Conservation (phyloP, 2,329 filamentous ascomycete species). For the Teratosphaeria viscida region DNA sequence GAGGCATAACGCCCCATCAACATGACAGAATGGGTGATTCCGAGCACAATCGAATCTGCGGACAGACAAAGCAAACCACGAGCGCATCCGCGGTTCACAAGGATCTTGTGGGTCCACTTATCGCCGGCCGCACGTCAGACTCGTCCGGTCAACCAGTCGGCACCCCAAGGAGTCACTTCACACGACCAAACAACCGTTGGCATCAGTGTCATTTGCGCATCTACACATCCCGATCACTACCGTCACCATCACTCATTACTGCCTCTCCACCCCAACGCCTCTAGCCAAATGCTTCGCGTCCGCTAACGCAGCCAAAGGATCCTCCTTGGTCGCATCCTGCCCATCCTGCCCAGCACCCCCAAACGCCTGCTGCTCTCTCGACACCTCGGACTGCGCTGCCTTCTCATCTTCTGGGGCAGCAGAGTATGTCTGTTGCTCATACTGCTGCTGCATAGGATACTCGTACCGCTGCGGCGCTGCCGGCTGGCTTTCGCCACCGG, state of each 20-base stretch:
- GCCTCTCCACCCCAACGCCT: not conserved
- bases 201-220: not conserved
- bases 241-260: not conserved
- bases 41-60: no score
- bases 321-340: constrained; percentile 5
- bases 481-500: not conserved
- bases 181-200: not conserved
- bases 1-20: not conserved
- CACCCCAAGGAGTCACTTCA: not conserved
- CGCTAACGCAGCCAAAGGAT: constrained; percentile 7
- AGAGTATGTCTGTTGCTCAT: not conserved
- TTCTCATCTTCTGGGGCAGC: not conserved
- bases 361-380: constrained; percentile 9
- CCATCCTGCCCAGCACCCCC: constrained; percentile 11
- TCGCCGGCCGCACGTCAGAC: no score
- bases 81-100: no score
- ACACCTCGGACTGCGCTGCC: not conserved
- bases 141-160: not conserved
- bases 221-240: not conserved
- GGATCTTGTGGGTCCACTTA: no score
- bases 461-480: not conserved
- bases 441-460: not conserved
- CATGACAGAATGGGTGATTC: not conserved
- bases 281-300: constrained; percentile 16
- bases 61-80: no score